Base-by-base conservation (phyloP, 306 rosid genomes). In the Vigna trinervia region DNA sequence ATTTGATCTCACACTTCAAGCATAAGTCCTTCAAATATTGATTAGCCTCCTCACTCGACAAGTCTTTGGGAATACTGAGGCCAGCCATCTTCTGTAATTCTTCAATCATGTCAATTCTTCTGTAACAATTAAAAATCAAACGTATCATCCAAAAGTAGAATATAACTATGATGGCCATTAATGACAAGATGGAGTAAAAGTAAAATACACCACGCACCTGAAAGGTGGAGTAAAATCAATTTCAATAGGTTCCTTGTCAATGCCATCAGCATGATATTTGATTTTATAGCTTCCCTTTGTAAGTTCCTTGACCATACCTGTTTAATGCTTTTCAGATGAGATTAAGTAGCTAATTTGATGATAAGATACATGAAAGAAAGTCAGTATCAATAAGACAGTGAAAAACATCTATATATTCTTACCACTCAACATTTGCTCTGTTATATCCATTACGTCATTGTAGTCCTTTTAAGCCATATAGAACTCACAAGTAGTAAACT, bases 401-500 rank as follows among this genome's bases (percentile, higher is more conserved):
- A 52, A 83, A 41, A 43, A 39, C 26, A 20, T 6, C 17, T 17
- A 41, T 17, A 28, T 51, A 53, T 22, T 57, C 88, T 84, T 80
- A 95, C 98, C 98, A 60, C 98, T 92, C 82, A 95, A 70, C 91
- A 95, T 76, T 80, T 86, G 80, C 87, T 94, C 97, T 5, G 98
- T 92, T 59, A 92, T 69, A 43, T 85, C 91, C 98, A 92, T 95
- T 81, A 92, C 0, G 71, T 95, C 97, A 50, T 88, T 80, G 87
- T 95, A 95, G 83, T 92, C 97, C 26, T 85, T 89, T 62, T 71
- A 92, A 20, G 97, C 97, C 97, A 92, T 92, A 80, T 94, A 94
- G 79, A 95, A 95, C 81, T 95, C 98, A 45, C 98, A 95, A 39
- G 98, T 92, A 39, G 98, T 95, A 84, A 90, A 95, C 82, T 95